Evolutionary conservation across 306 rosid species (phyloP), one percentile per base, ranked within the genome.

Genomic region (Boehmeria nivea): DNA sequence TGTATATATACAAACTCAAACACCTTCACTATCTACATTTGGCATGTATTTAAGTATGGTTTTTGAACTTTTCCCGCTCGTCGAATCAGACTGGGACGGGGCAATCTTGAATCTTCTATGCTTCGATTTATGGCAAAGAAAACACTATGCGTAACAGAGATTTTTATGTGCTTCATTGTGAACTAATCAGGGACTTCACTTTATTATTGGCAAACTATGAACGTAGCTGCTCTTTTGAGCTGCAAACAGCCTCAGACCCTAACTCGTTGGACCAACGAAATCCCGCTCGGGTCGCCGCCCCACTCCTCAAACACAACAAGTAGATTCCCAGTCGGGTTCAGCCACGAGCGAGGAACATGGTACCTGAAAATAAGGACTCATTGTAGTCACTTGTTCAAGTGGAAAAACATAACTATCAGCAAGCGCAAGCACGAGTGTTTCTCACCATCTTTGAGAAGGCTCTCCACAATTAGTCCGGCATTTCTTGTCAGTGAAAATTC

Each of bases 401-500:
- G 53, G 28, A 42, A 2, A 36, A 55, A 51, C 61, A 65, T n/a
- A n/a, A n/a, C n/a, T n/a, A n/a, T n/a, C n/a, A n/a, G n/a, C n/a
- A n/a, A n/a, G n/a, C 20, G 3, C 1, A 44, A 39, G 51, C 54
- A 48, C 53, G 26, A 27, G 57, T 51, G 71, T 23, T 43, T 53
- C 76, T 78, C 67, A 84, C 99, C 96, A 91, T 82, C 91, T 84
- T 60, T 91, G 99, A n/a, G 96, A 87, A 53, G 99, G 72, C 61
- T 81, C 66, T 43, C 99, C 96, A 51, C 99, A 91, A 11, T 71
- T 63, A 38, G 66, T 73, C 25, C 53, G 60, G 49, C 96, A 91
- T 65, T 91, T 91, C 55, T 69, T 82, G 3, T 84, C 95, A 6
- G 51, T 43, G 27, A 72, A 87, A 54, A 73, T 76, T 71, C 99